These are phyloP conservation scores for Dictyostelium capitatum DNA, from an alignment of 78 protist genomes.

Conservation along the genomic window DNA sequence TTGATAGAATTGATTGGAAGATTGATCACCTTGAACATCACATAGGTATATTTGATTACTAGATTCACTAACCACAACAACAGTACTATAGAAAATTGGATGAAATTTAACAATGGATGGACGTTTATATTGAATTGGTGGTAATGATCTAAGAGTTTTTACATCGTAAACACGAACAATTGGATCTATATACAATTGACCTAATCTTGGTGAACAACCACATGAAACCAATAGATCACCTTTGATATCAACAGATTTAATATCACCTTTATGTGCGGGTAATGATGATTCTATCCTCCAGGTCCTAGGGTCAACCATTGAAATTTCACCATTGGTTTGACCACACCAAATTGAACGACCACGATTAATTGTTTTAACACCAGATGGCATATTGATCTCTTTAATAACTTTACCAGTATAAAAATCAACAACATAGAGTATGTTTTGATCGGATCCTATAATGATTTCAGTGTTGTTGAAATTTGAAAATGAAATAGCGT, in stretches of 20 bases:
- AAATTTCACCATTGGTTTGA: conserved; percentile 62
- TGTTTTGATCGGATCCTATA: conserved; percentile 26
- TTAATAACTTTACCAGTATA: conserved; percentile 52
- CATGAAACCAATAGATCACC: conserved; percentile 56
- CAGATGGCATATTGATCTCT: conserved; percentile 37
- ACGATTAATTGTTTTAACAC: conserved; percentile 30
- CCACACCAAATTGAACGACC: conserved; percentile 66
- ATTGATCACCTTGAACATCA: conserved; percentile 62
- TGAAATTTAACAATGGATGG: conserved; percentile 77
- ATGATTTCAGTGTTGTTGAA: conserved; percentile 45
- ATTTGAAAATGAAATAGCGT: conserved; percentile 29
- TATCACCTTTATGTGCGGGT: conserved; percentile 60
- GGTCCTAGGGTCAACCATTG: conserved; percentile 63
- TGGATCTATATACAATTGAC: conserved; percentile 61
- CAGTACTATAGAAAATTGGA: conserved; percentile 47
- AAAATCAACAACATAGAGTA: conserved; percentile 44
- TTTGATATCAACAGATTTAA: conserved; percentile 44
- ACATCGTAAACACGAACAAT: conserved; percentile 46
- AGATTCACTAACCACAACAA: conserved; percentile 48
- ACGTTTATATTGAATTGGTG: conserved; percentile 73
- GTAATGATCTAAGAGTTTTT: conserved; percentile 40
- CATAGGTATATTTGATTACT: conserved; percentile 41
- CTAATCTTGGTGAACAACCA: conserved; percentile 62
- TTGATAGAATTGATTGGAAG: not conserved
- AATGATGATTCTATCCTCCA: conserved; percentile 51